A percentile compares a stretch with the other conserved stretches of the same genome.
phyloP scores from a whole-genome alignment of 2,329 filamentous ascomycete genomes.

The Botrytis squamosa region DNA sequence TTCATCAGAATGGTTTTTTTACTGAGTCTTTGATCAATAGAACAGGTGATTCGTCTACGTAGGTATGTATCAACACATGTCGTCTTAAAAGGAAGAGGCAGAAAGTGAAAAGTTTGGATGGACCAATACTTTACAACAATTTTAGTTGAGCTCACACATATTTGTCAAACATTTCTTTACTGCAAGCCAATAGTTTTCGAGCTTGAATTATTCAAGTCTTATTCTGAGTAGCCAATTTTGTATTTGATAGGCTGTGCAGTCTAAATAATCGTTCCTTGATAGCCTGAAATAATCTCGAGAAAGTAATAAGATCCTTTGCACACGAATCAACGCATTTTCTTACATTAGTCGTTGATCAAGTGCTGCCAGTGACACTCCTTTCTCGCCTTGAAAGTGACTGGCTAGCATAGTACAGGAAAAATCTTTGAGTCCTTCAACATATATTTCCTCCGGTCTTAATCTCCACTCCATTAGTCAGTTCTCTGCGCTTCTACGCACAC shows the following conservation, averaged over 20 bases:
- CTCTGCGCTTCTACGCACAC: rapidly evolving
- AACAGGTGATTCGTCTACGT: rapidly evolving
- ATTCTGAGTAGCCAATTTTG: not conserved
- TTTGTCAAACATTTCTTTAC: not conserved
- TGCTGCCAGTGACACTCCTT: not conserved
- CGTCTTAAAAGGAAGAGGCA: rapidly evolving
- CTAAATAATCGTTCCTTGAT: not conserved
- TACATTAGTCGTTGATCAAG: not conserved
- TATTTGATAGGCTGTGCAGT: not conserved
- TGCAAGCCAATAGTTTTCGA: not conserved
- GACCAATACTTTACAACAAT: rapidly evolving
- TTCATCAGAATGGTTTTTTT: not conserved
- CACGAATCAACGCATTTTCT: not conserved
- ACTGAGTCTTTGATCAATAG: not conserved
- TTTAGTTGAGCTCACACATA: not conserved
- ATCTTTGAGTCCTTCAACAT: not conserved
- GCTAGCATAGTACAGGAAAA: not conserved
- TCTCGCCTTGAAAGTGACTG: not conserved
- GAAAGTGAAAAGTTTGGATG: rapidly evolving
- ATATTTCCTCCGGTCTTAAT: not conserved
- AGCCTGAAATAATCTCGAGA: not conserved
- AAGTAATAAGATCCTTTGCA: too few relatives aligned
- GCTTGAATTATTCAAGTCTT: not conserved
- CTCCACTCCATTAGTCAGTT: not conserved
- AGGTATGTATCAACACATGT: not conserved